Percentiles rank a stretch among this genome's conserved stretches.
phyloP scores from a whole-genome alignment of 768 basidiomycete genomes.

The Lentinula detonsa region DNA sequence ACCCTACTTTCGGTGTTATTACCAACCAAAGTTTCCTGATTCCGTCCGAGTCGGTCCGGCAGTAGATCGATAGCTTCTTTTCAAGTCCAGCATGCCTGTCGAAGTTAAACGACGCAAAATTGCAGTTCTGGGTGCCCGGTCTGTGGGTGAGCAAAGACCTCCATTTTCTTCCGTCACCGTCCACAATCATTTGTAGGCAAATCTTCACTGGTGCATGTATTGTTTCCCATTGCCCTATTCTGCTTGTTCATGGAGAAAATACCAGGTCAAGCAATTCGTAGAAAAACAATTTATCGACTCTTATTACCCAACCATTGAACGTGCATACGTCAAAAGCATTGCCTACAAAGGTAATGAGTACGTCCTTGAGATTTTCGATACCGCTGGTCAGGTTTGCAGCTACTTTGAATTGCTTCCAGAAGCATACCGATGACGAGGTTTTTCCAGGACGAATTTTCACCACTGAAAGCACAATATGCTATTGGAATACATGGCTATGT shows the following conservation, averaged over 20 bases:
- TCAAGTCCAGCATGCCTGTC: not conserved
- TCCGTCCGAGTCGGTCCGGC: not conserved
- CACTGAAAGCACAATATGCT: slow-evolving; percentile 89
- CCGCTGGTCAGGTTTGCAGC: slow-evolving; percentile 79
- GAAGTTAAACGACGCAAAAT: slow-evolving; percentile 52
- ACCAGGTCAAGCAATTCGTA: slow-evolving; percentile 67
- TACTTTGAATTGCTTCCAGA: not conserved
- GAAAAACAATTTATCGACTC: slow-evolving; percentile 88
- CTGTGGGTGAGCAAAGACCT: slow-evolving; percentile 61
- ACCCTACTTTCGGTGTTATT: not conserved
- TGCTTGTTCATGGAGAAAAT: not conserved
- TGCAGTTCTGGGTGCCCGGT: slow-evolving; percentile 80
- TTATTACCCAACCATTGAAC: slow-evolving; percentile 96
- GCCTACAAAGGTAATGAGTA: slow-evolving; percentile 87
- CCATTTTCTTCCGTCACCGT: slow-evolving; percentile 9
- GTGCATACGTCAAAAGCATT: slow-evolving; percentile 79
- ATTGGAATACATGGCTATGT: slow-evolving; percentile 97
- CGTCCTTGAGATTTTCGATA: slow-evolving; percentile 96
- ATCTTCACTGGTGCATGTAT: slow-evolving; percentile 65
- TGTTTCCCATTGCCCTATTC: not conserved
- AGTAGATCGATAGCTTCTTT: not conserved
- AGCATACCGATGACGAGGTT: too few species aligned
- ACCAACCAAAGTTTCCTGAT: too few species aligned
- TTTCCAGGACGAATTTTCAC: slow-evolving; percentile 87
- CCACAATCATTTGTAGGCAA: slow-evolving; percentile 55